Evolutionary conservation across 225 moss, liverwort and hornwort species (phyloP).

Genomic region (Ulota crispa): DNA sequence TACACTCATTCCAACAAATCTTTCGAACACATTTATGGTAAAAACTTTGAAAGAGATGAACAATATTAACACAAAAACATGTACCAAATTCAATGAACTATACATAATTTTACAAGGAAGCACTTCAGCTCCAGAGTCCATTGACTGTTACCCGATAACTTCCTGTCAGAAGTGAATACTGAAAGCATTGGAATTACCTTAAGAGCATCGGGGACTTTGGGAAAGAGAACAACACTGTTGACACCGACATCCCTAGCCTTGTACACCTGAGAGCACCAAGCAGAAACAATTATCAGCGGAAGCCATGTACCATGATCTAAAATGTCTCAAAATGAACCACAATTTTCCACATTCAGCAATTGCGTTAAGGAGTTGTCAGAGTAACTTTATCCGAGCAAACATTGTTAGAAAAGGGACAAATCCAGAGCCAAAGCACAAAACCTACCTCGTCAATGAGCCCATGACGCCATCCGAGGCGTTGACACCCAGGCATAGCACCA

Average conservation of each 20-base stretch:
- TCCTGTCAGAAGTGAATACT: not conserved
- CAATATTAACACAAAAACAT: not conserved
- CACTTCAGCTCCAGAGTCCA: not conserved
- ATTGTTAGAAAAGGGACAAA: not conserved
- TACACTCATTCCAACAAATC: not conserved
- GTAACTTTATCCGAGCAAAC: not conserved
- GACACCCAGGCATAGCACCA: constrained; percentile 96
- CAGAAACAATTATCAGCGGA: not conserved
- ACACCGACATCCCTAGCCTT: constrained; percentile 99
- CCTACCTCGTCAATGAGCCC: constrained; percentile 94
- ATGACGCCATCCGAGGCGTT: constrained; percentile 94
- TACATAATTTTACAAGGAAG: not conserved
- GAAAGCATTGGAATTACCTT: constrained; percentile 52
- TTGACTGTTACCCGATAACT: not conserved
- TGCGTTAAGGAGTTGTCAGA: not conserved
- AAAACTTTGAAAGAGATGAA: not conserved
- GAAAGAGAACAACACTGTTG: constrained; percentile 95
- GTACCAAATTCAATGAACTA: not conserved
- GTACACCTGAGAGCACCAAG: constrained; percentile 65
- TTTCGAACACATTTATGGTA: not conserved
- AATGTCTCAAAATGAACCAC: not conserved
- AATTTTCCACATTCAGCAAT: not conserved
- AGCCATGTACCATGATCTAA: not conserved
- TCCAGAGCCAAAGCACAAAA: not conserved
- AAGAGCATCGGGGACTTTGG: constrained; percentile 96